These are phyloP conservation scores for Gaeumannomyces tritici DNA, from an alignment of 2,329 filamentous ascomycete species.

Conservation along the genomic window DNA sequence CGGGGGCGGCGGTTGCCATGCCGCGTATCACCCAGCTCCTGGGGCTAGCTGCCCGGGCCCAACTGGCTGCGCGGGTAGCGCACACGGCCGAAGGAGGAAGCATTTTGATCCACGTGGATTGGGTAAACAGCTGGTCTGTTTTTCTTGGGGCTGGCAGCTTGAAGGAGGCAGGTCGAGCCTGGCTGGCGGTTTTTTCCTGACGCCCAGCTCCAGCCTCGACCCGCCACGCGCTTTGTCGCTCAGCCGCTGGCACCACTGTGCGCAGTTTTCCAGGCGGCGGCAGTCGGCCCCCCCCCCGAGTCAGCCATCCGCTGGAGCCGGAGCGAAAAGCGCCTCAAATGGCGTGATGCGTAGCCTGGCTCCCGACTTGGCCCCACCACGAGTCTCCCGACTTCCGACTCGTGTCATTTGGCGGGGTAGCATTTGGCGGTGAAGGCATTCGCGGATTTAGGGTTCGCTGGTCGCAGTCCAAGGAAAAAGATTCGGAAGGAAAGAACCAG, in stretches of 20 bases:
- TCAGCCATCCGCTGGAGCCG: neutral
- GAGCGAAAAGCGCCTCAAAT: neutral
- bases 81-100: neutral
- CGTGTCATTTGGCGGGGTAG: no score
- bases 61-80: neutral
- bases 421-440: no score
- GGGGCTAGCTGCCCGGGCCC: no score
- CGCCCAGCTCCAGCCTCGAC: no score
- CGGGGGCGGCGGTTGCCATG: neutral
- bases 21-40: neutral
- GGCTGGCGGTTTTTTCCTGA: neutral
- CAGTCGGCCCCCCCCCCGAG: neutral
- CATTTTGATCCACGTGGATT: neutral
- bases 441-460: no score
- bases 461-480: no score
- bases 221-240: no score
- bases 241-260: no score
- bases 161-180: no score
- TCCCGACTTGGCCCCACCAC: neutral
- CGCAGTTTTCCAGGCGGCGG: neutral
- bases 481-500: no score
- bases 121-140: no score
- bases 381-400: neutral
- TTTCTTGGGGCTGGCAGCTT: neutral
- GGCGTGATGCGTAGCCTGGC: neutral